Percentiles rank a stretch among this genome's conserved stretches.
Conservation (phyloP, 225 moss, liverwort and hornwort species). For the Sphagnum contortum region DNA sequence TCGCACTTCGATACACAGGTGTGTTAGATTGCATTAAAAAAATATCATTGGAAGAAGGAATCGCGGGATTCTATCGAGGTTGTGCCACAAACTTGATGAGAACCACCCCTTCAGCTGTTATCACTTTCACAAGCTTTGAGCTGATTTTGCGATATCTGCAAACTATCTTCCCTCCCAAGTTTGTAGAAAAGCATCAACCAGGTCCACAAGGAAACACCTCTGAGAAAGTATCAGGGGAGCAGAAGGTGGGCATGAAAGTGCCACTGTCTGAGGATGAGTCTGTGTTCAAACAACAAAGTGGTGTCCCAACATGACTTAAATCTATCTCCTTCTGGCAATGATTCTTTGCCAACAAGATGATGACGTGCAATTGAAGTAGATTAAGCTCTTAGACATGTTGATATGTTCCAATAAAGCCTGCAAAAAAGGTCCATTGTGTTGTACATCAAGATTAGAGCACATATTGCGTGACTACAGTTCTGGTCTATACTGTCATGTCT, state of each 20-base stretch:
- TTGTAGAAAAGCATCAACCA: slow-evolving; percentile 16
- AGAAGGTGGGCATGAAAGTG: slow-evolving; percentile 1
- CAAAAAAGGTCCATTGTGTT: too few relatives aligned
- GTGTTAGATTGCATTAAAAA: slow-evolving; percentile 93
- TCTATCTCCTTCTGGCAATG: slow-evolving; percentile 26
- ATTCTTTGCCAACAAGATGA: slow-evolving; percentile 31
- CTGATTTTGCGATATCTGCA: slow-evolving; percentile 80
- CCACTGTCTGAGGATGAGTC: slow-evolving; percentile 34
- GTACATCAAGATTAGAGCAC: too few relatives aligned
- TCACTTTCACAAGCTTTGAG: slow-evolving; percentile 99
- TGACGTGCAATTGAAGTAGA: background rate
- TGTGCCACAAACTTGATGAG: slow-evolving; percentile 96
- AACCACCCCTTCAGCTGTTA: slow-evolving; percentile 94
- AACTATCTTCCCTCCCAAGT: slow-evolving; percentile 51
- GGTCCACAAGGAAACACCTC: slow-evolving; percentile 22
- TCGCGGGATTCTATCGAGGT: slow-evolving; percentile 86
- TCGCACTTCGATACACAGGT: slow-evolving; percentile 63
- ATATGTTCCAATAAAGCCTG: too few relatives aligned
- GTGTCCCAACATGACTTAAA: slow-evolving; percentile 29
- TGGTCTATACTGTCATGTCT: too few relatives aligned
- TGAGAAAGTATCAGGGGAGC: slow-evolving; percentile 16
- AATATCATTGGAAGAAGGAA: slow-evolving; percentile 83
- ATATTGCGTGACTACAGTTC: too few relatives aligned
- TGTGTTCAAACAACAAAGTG: slow-evolving; percentile 43
- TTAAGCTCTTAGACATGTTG: too few relatives aligned